Evolutionary conservation across 1,284 basidiomycete species (phyloP).

Genomic region (Cutaneotrichosporon arboriforme): DNA sequence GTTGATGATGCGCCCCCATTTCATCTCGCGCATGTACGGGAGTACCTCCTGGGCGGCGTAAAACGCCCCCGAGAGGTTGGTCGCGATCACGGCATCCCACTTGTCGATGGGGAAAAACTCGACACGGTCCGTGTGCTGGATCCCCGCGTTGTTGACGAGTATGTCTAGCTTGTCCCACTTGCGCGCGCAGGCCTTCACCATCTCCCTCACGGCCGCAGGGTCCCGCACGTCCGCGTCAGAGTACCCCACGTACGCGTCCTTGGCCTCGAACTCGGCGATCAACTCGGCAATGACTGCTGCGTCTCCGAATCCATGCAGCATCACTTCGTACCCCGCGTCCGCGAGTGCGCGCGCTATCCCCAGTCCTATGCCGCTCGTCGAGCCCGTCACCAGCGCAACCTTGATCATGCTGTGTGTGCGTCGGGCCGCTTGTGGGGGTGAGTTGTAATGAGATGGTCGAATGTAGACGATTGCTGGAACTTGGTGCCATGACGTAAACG

Average conservation of each 20-base stretch:
- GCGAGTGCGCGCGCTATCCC: slow-evolving; percentile 67
- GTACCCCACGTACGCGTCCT: not conserved
- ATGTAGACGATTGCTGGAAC: too few species aligned
- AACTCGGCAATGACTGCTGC: not conserved
- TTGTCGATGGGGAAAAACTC: slow-evolving; percentile 4
- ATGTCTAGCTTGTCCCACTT: slow-evolving; percentile 3
- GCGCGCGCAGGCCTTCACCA: not conserved
- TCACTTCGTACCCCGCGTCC: slow-evolving; percentile 76
- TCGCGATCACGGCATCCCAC: slow-evolving; percentile 9
- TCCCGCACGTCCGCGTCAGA: slow-evolving; percentile 5
- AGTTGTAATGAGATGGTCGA: too few species aligned
- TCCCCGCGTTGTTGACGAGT: slow-evolving; percentile 12
- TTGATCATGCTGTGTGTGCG: not conserved
- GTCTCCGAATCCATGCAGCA: slow-evolving; percentile 60
- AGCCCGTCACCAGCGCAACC: slow-evolving; percentile 58
- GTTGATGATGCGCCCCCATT: slow-evolving; percentile 14
- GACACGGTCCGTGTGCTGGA: slow-evolving; percentile 1
- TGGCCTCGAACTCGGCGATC: not conserved
- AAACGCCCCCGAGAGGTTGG: slow-evolving; percentile 8
- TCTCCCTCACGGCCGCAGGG: not conserved
- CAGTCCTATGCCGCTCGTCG: slow-evolving; percentile 67
- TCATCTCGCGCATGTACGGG: slow-evolving; percentile 3
- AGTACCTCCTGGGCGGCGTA: slow-evolving; percentile 6
- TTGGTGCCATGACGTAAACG: too few species aligned
- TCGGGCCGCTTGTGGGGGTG: too few species aligned